Base-by-base conservation (phyloP, 1,139 yeast species). In the Protomyces pachydermus region DNA sequence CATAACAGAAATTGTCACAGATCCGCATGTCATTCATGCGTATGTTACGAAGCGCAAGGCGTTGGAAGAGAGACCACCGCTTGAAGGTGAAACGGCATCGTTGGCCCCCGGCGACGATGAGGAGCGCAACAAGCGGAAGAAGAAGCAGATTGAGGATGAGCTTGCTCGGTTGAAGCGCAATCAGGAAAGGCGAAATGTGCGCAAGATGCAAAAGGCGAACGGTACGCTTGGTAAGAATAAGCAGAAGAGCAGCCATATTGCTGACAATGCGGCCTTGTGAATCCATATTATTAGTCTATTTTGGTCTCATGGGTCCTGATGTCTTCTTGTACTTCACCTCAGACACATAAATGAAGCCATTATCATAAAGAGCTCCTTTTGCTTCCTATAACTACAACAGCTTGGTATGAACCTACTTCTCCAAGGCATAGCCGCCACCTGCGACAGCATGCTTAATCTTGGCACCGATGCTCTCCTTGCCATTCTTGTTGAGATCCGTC, bases 1-100 rank as follows among this genome's bases (percentile, higher is more conserved):
- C 72, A 84, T 83, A 67, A 84, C 87, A 4, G 95, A 91, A 71
- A 79, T 88, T 12, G 83, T 93, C 14, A 83, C 83, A 62, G 98
- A 93, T 73, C 95, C 96, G 1, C 81, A 91, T 62, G 85, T 93
- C 35, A 93, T 93, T 65, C 86, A 87, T 64, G 93, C 97, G 1
- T 93, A 93, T 73, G 81, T 91, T 67, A 84, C 83, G 70, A 83
- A 90, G 54, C 86, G 91, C 75, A 91, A 88, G 73, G 84, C 82
- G 71, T 78, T 87, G 61, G 95, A 90, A 70, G 95, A 78, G 61
- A 16, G 25, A 18, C 84, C 54, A 14, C 55, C 58, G 37, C 50
- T 84, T 54, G 82, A 84, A 70, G 76, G 84, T n/a, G 85, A 83
- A 66, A 80, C 39, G 16, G 61, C 42, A 10, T 80, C 55, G 37